Base-by-base conservation (phyloP, 148 eudicot species). In the Pharnaceum exiguum region DNA sequence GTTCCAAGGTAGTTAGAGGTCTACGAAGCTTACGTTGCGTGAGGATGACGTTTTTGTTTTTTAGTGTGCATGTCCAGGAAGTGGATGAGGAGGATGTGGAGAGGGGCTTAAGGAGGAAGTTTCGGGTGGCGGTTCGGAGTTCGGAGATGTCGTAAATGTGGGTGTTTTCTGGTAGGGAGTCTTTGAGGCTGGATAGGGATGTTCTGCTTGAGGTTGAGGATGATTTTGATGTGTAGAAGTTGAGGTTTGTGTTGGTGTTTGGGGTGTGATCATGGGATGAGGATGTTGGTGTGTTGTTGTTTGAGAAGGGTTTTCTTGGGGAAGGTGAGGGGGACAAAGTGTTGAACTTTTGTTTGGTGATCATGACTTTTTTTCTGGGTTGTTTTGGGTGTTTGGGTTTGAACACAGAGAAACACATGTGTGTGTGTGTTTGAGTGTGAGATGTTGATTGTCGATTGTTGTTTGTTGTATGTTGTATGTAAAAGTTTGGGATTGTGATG, bases 21-120 rank as follows among this genome's bases (percentile, higher is more conserved):
- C 90, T 73, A 6, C 86, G 81, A 24, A 85, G 68, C 46, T 81
- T 78, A 0, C 98, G 77, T 57, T 85, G 98, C 5, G 79, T 65
- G 13, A 88, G 51, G 6, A 79, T 37, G 3, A 68, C 75, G 8
- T 62, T 70, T 40, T 70, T 75, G 10, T 63, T 72, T 36, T 85
- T 69, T 3, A 83, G 7, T 18, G 19, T 5, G 72, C 83, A 83
- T 0, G 76, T 77, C 98, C 96, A 93, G 2, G 96, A 72, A 25
- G 90, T 58, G 52, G 98, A 77, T 1, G 95, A 75, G 1, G 90
- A 70, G 1, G 98, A 85, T 0, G 87, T 76, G 1, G 85, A 77
- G 46, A 77, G 39, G 2, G 80, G 89, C n/a, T 70, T 74, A 23
- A 66, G 51, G 7, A 66, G 29, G 65, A 89, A 85, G 45, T 72